Base-by-base conservation (phyloP, 2,329 filamentous ascomycete species). In the Furcasterigmium furcatum region DNA sequence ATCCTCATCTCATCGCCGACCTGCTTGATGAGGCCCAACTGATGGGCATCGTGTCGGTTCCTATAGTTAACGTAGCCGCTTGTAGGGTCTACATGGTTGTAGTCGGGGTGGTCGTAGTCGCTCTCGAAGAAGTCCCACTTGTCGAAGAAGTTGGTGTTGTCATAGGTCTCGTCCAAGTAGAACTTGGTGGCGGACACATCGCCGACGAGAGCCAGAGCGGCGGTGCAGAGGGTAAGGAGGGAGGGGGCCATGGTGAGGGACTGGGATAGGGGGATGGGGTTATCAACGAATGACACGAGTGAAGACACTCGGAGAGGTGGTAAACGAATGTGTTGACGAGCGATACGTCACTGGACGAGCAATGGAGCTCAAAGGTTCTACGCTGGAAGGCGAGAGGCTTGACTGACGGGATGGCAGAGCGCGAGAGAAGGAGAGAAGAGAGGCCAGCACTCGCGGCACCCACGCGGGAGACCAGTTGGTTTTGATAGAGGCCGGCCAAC, bases 21-120 rank as follows among this genome's bases (percentile, higher is more conserved):
- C 22, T 52, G 58, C 19, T 52, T 53, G 45, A 67, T 57, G 5
- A 74, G 58, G n/a, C 64, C 64, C 13, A 67, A 53, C 2, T 46
- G 44, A 5, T 57, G 30, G 16, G 73, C 72, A 24, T 65, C 60
- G 1, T 46, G 18, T 45, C 60, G 54, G 59, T 44, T 61, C 30
- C 63, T 59, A 53, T 75, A 91, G 46, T 72, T 66, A 43, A 88
- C 84, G 56, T 77, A 86, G 8, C 85, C 86, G 44, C 75, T 59
- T 39, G 82, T 89, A 8, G 80, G 81, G 55, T 90, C 85, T 5
- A 55, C 38, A 16, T 52, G 56, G 39, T 59, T 52, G 32, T 38
- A 38, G 35, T 56, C 46, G 22, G 39, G 44, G 16, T 51, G 52
- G 18, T 14, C 50, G 12, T 55, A 38, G 20, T 32, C 51, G 46